phyloP scores from a whole-genome alignment of 805 yeast species.

The Yarrowia sp. region DNA sequence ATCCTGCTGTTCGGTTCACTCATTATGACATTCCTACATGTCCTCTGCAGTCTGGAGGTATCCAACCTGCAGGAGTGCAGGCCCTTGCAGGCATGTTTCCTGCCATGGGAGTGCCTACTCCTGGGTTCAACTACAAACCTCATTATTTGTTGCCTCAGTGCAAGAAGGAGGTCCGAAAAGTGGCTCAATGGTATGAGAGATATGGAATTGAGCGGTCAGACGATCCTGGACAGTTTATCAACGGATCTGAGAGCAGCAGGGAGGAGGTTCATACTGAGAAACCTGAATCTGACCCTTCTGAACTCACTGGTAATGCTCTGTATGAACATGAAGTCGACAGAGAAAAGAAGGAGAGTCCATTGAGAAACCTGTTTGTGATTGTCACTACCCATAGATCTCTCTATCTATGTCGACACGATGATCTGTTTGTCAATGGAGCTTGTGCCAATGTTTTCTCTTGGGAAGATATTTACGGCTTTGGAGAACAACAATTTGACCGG shows the following conservation, averaged over 20 bases:
- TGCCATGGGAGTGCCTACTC: not conserved
- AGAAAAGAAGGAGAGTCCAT: constrained; percentile 32
- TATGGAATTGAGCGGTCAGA: not conserved
- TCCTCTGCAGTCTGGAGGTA: constrained; percentile 20
- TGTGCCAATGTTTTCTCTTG: constrained; percentile 46
- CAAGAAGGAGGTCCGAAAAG: constrained; percentile 26
- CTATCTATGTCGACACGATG: constrained; percentile 48
- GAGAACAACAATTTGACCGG: constrained; percentile 34
- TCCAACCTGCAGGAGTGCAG: constrained; percentile 26
- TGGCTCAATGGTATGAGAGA: constrained; percentile 21
- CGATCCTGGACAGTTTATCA: too few species aligned
- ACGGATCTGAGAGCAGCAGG: too few species aligned
- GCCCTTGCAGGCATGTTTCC: constrained; percentile 9
- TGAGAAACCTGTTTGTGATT: constrained; percentile 41
- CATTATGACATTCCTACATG: constrained; percentile 31
- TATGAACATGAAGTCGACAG: not conserved
- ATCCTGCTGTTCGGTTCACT: constrained; percentile 32
- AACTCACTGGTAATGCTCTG: not conserved
- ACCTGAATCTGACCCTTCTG: not conserved
- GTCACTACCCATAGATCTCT: constrained; percentile 48
- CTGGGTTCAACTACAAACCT: not conserved
- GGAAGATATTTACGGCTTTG: constrained; percentile 30
- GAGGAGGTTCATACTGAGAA: not conserved
- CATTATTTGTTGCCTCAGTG: constrained; percentile 30
- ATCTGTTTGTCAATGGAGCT: constrained; percentile 50